Evolutionary conservation across 2,329 filamentous ascomycete genomes (phyloP).

Genomic region (Aciculosporium take): DNA sequence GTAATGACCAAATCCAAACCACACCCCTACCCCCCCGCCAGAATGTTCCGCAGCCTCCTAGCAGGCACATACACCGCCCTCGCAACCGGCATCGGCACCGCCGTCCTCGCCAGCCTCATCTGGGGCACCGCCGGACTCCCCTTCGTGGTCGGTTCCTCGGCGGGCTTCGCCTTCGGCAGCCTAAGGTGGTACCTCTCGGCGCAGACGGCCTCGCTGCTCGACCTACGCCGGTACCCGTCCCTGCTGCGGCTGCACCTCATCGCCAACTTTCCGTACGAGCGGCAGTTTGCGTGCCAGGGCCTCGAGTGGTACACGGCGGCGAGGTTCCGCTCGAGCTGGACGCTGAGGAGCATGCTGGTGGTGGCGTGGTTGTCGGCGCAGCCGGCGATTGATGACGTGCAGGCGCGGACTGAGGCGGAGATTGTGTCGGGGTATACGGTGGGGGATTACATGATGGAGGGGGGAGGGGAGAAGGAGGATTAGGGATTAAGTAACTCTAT

Average conservation of each 20-base stretch:
- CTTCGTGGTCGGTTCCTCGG: slow-evolving; percentile 10
- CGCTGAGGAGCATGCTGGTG: slow-evolving; percentile 10
- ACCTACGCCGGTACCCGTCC: slow-evolving; percentile 10
- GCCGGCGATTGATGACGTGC: slow-evolving; percentile 11
- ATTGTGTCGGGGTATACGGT: slow-evolving; percentile 5
- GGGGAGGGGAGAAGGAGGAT: neutral
- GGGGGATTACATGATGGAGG: slow-evolving; percentile 2
- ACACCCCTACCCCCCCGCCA: too few relatives aligned
- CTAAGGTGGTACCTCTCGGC: slow-evolving; percentile 8
- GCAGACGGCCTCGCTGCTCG: slow-evolving; percentile 6
- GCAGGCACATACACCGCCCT: slow-evolving; percentile 10
- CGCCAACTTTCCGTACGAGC: slow-evolving; percentile 12
- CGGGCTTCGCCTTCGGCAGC: slow-evolving; percentile 12
- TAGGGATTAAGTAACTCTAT: too few relatives aligned
- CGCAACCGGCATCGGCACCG: slow-evolving; percentile 7
- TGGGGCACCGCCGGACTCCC: slow-evolving; percentile 12
- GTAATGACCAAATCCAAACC: too few relatives aligned
- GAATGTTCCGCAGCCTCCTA: slow-evolving; percentile 14
- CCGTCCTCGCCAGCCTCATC: slow-evolving; percentile 9
- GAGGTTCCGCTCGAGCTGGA: slow-evolving; percentile 8
- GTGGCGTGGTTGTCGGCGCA: slow-evolving; percentile 12
- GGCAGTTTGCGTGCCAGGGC: slow-evolving; percentile 5
- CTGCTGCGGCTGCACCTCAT: slow-evolving; percentile 11
- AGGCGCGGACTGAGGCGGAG: slow-evolving; percentile 7
- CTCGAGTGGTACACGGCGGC: slow-evolving; percentile 6